phyloP scores from a whole-genome alignment of 2,329 filamentous ascomycete genomes.

The Fusarium sp. region DNA sequence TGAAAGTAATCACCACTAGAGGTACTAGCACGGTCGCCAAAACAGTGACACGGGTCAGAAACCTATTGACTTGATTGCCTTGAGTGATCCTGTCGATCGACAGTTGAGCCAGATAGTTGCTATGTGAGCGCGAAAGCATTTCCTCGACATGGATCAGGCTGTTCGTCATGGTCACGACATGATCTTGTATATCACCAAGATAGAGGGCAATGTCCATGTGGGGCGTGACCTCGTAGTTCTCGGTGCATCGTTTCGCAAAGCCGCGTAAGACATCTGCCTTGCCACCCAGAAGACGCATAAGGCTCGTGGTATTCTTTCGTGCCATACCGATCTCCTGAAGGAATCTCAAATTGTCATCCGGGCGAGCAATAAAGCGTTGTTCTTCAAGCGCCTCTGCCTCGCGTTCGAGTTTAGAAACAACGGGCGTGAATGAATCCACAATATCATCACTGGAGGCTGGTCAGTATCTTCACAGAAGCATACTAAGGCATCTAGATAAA shows the following conservation, averaged over 20 bases:
- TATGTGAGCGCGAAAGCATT: slow-evolving; percentile 92
- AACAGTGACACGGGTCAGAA: slow-evolving; percentile 94
- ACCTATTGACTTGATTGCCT: slow-evolving; percentile 87
- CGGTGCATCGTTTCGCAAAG: slow-evolving; percentile 98
- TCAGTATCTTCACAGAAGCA: slow-evolving; percentile 37
- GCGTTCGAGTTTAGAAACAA: slow-evolving; percentile 85
- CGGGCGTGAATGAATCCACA: slow-evolving; percentile 92
- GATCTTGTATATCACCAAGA: slow-evolving; percentile 96
- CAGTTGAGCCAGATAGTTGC: slow-evolving; percentile 95
- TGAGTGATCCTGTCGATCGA: slow-evolving; percentile 91
- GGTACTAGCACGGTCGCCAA: slow-evolving; percentile 94
- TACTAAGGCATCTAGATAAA: background rate
- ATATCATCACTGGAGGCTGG: slow-evolving; percentile 80
- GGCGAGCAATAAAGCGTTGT: slow-evolving; percentile 89
- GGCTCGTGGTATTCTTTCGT: slow-evolving; percentile 92
- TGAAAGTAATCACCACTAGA: slow-evolving; percentile 88
- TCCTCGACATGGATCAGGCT: slow-evolving; percentile 97
- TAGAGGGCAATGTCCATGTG: slow-evolving; percentile 97
- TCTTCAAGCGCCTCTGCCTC: slow-evolving; percentile 96
- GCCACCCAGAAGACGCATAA: slow-evolving; percentile 92
- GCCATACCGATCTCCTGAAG: slow-evolving; percentile 90
- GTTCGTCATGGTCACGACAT: slow-evolving; percentile 99
- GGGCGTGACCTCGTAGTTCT: slow-evolving; percentile 94
- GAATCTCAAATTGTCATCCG: slow-evolving; percentile 88
- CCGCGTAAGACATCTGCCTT: slow-evolving; percentile 99